Percentiles rank a stretch among this genome's conserved stretches.
These are phyloP conservation scores for Umbelopsis sp. DNA, from an alignment of 371 early-diverging fungal genomes.

Conservation along the genomic window DNA sequence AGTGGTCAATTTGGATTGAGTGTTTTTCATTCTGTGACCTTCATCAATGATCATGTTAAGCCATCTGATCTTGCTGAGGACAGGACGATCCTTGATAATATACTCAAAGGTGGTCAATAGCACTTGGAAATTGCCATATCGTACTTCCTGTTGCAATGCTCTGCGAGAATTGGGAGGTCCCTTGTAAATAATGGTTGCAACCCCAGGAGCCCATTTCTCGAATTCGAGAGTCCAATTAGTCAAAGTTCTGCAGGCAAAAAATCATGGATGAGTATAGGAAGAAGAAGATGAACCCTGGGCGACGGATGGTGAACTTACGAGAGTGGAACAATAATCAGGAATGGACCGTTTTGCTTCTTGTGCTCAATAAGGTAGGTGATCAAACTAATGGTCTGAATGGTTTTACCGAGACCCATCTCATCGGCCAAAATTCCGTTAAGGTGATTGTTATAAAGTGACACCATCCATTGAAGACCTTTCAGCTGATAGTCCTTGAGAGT, in stretches of 20 bases:
- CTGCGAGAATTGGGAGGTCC: conserved; percentile 79
- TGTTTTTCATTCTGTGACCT: conserved; percentile 99
- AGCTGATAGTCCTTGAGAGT: conserved; percentile 97
- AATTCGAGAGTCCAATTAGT: conserved; percentile 98
- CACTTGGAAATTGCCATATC: conserved; percentile 87
- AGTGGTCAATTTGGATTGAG: conserved; percentile 83
- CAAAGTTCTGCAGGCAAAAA: conserved; percentile 59
- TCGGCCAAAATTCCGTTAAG: conserved; percentile 98
- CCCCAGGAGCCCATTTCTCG: conserved; percentile 96
- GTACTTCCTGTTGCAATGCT: conserved; percentile 73
- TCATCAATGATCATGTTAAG: conserved; percentile 97
- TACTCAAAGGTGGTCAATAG: conserved; percentile 98
- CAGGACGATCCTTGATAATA: conserved; percentile 89
- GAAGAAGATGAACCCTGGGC: neutral
- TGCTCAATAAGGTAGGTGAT: conserved; percentile 92
- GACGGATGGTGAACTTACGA: conserved; percentile 61
- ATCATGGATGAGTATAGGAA: too few relatives aligned
- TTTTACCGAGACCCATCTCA: conserved; percentile 98
- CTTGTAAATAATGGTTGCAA: conserved; percentile 90
- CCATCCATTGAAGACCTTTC: conserved; percentile 99
- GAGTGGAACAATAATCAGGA: conserved; percentile 92
- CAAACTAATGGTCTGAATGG: conserved; percentile 98
- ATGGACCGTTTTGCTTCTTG: conserved; percentile 93
- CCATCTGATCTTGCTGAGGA: conserved; percentile 91
- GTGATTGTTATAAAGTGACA: conserved; percentile 94